These are phyloP conservation scores for Coemansia sp. DNA, from an alignment of 192 early-diverging fungal species.

Conservation along the genomic window DNA sequence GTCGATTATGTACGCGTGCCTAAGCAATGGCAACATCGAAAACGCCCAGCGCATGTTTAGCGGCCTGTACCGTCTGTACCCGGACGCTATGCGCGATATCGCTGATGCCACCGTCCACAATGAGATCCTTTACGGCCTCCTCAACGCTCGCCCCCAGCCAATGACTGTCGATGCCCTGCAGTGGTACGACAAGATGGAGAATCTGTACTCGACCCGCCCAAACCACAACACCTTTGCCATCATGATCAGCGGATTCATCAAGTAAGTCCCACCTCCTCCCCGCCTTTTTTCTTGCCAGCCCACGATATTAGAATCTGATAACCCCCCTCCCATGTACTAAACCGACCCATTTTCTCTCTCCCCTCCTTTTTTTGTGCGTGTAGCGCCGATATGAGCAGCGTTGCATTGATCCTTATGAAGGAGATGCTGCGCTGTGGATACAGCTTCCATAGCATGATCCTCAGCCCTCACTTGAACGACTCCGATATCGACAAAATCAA, in stretches of 20 bases:
- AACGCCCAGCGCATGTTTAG: slow-evolving; percentile 75
- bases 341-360: background rate
- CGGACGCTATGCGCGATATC: slow-evolving; percentile 69
- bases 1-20: slow-evolving; percentile 74
- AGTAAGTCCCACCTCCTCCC: slow-evolving; percentile 22
- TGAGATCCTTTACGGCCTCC: slow-evolving; percentile 76
- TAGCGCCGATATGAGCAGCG: slow-evolving; percentile 42
- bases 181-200: slow-evolving; percentile 73
- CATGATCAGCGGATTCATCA: slow-evolving; percentile 70
- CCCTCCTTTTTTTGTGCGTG: slow-evolving; percentile 5
- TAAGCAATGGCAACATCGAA: slow-evolving; percentile 71
- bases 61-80: slow-evolving; percentile 64
- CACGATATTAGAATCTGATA: no score
- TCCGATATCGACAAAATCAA: slow-evolving; percentile 51
- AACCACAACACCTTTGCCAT: slow-evolving; percentile 78
- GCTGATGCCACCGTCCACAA: slow-evolving; percentile 78
- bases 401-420: slow-evolving; percentile 51
- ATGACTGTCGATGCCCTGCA: slow-evolving; percentile 60
- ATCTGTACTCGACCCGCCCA: slow-evolving; percentile 58
- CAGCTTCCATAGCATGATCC: slow-evolving; percentile 46
- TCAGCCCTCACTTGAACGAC: slow-evolving; percentile 53
- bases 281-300: no score
- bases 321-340: background rate
- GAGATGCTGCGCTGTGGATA: slow-evolving; percentile 51
- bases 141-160: slow-evolving; percentile 58